phyloP scores from a whole-genome alignment of 1,284 basidiomycete species.

The Neolentinus lepideus region DNA sequence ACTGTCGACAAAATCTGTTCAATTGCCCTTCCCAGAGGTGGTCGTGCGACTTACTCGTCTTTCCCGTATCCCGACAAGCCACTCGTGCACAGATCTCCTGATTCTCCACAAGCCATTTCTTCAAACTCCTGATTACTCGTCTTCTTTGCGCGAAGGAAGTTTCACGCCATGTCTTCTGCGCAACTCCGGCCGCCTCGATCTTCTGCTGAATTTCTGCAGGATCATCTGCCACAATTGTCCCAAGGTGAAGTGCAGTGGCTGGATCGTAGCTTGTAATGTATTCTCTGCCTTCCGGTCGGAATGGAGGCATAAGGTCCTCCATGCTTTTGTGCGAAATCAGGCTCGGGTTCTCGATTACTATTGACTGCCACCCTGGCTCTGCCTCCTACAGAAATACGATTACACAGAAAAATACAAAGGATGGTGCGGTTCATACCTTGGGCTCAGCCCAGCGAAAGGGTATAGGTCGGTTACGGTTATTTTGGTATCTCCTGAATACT shows the following conservation, averaged over 20 bases:
- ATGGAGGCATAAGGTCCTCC: constrained; percentile 43
- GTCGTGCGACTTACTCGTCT: constrained; percentile 66
- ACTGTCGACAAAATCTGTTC: constrained; percentile 35
- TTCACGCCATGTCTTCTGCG: constrained; percentile 66
- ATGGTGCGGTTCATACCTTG: constrained; percentile 35
- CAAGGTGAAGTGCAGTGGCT: constrained; percentile 76
- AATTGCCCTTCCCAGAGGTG: constrained; percentile 1
- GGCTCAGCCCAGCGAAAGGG: constrained; percentile 53
- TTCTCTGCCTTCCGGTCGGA: constrained; percentile 41
- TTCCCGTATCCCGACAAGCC: constrained; percentile 94
- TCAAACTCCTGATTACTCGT: constrained; percentile 76
- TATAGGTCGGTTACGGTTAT: constrained; percentile 63
- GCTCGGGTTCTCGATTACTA: constrained; percentile 46
- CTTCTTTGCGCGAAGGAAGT: constrained; percentile 75
- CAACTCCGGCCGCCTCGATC: constrained; percentile 57
- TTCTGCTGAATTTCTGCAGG: constrained; percentile 62
- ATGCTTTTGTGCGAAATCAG: constrained; percentile 58
- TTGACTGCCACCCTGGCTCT: constrained; percentile 50
- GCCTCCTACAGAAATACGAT: constrained; percentile 28
- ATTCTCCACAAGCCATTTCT: constrained; percentile 88
- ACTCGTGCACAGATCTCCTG: constrained; percentile 82
- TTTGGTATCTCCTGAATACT: constrained; percentile 66
- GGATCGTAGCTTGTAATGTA: constrained; percentile 92
- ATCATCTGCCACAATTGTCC: constrained; percentile 62
- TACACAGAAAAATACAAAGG: background rate